phyloP scores from a whole-genome alignment of 768 basidiomycete species.

The Calocybe gangraenosa region DNA sequence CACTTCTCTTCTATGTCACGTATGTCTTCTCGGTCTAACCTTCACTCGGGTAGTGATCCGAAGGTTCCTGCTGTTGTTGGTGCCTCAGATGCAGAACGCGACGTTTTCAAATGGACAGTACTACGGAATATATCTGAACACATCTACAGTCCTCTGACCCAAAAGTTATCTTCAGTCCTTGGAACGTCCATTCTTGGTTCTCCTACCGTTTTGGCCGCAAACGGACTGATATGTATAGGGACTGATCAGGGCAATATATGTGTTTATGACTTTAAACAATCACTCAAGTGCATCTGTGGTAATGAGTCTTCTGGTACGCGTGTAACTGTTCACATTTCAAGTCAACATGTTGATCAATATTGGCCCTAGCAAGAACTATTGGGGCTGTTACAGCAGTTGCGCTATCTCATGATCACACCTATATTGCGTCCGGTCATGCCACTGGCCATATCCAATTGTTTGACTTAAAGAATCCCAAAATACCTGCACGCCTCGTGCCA shows the following conservation, averaged over 20 bases:
- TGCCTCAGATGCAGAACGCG: constrained; percentile 29
- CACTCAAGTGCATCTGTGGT: constrained; percentile 75
- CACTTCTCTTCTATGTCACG: constrained; percentile 71
- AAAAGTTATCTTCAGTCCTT: constrained; percentile 60
- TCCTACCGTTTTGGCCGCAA: constrained; percentile 80
- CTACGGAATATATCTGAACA: constrained; percentile 56
- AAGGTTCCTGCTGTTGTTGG: constrained; percentile 17
- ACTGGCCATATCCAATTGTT: constrained; percentile 85
- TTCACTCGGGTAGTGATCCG: constrained; percentile 26
- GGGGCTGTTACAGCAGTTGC: constrained; percentile 88
- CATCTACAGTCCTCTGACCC: constrained; percentile 47
- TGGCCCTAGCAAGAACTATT: constrained; percentile 44
- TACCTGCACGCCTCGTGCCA: constrained; percentile 62
- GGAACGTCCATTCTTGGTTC: constrained; percentile 54
- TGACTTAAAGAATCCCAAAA: constrained; percentile 66
- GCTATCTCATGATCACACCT: constrained; percentile 92
- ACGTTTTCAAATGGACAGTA: constrained; percentile 76
- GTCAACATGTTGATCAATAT: constrained; percentile 14
- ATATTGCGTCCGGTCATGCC: constrained; percentile 83
- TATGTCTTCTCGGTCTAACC: constrained; percentile 56
- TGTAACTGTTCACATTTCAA: constrained; percentile 2
- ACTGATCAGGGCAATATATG: constrained; percentile 73
- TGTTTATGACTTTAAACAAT: constrained; percentile 91
- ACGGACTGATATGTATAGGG: constrained; percentile 87
- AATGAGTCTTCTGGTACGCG: constrained; percentile 56